Percentiles rank a stretch among this genome's conserved stretches.
Conservation (phyloP, 495 filamentous ascomycete species). For the Extremus antarcticus region DNA sequence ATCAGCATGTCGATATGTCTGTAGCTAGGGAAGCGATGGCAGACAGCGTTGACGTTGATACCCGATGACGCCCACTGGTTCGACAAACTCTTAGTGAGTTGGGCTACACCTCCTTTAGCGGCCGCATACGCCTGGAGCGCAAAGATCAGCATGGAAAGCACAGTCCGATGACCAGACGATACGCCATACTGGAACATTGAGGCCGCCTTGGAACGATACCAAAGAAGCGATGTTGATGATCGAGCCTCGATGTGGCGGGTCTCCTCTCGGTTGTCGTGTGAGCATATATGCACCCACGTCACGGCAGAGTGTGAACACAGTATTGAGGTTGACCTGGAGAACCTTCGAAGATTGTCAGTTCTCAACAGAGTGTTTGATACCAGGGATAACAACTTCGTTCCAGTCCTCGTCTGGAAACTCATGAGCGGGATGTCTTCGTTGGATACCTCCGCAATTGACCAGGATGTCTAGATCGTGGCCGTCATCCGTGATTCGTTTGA, state of each 20-base stretch:
- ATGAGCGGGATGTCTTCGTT: constrained; percentile 63
- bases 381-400: constrained; percentile 50
- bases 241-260: constrained; percentile 48
- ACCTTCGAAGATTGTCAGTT: constrained; percentile 39
- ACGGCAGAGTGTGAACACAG: constrained; percentile 73
- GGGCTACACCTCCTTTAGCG: constrained; percentile 72
- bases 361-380: not conserved
- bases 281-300: constrained; percentile 77
- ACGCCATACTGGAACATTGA: constrained; percentile 67
- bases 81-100: constrained; percentile 74
- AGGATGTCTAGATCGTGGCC: constrained; percentile 51
- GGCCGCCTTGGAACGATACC: constrained; percentile 78
- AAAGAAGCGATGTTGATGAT: constrained; percentile 83
- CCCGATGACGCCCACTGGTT: constrained; percentile 77
- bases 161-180: too few relatives aligned
- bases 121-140: constrained; percentile 75
- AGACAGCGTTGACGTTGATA: constrained; percentile 36
- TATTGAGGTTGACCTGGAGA: constrained; percentile 70
- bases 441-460: constrained; percentile 80
- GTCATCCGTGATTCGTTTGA: constrained; percentile 50
- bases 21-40: not conserved
- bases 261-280: constrained; percentile 39
- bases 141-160: too few relatives aligned
- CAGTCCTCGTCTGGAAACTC: constrained; percentile 73
- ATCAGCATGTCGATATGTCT: not conserved